These are phyloP conservation scores for Carex pumila DNA, from an alignment of 176 grass and related monocot species.

Conservation along the genomic window DNA sequence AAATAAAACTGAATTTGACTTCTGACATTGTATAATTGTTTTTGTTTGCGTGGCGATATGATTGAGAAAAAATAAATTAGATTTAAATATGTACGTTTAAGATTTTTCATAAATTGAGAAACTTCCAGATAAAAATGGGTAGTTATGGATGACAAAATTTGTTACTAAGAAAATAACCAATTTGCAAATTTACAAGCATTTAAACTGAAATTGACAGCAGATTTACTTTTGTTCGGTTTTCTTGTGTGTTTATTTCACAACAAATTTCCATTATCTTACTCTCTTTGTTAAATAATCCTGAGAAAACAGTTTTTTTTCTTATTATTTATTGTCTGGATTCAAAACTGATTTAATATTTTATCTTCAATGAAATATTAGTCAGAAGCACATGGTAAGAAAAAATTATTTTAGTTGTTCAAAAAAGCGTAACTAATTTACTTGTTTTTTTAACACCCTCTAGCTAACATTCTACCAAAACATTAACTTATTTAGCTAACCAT, in stretches of 20 bases:
- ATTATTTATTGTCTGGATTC: too few relatives aligned
- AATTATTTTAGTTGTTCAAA: background rate
- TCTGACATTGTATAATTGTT: background rate
- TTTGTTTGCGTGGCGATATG: background rate
- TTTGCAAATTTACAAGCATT: background rate
- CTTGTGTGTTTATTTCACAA: background rate
- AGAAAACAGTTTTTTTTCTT: background rate
- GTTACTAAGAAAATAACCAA: conserved; percentile 3
- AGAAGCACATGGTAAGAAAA: background rate
- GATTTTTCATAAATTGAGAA: background rate
- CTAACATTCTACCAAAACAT: conserved; percentile 10
- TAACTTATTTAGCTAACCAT: conserved; percentile 9
- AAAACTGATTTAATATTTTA: background rate
- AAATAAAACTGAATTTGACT: background rate
- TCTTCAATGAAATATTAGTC: background rate
- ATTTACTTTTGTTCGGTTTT: background rate
- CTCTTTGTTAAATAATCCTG: background rate
- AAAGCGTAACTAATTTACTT: background rate
- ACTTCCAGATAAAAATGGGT: background rate
- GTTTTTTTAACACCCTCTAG: background rate
- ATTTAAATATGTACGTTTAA: too few relatives aligned
- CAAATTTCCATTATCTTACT: background rate
- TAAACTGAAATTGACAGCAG: background rate
- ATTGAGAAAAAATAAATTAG: background rate
- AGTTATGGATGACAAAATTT: background rate